Evolutionary conservation across 1,284 basidiomycete genomes (phyloP).

Genomic region (Fomitiporia mediterranea): DNA sequence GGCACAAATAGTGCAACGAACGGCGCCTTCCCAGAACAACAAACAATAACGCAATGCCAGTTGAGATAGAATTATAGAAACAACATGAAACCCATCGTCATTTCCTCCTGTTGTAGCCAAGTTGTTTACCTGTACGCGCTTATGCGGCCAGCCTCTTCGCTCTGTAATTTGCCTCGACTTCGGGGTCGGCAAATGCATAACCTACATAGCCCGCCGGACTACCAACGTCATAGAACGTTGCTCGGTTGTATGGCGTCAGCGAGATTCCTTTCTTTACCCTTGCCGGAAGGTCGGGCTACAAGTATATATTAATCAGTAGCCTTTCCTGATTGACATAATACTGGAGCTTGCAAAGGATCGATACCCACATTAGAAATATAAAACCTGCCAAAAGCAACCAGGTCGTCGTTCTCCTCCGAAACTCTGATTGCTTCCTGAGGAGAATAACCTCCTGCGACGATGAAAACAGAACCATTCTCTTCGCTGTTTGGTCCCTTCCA

Average conservation of each 20-base stretch:
- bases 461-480: slow-evolving; percentile 30
- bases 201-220: slow-evolving; percentile 19
- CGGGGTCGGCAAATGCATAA: slow-evolving; percentile 19
- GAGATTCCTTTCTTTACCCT: slow-evolving; percentile 19
- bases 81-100: too few species aligned
- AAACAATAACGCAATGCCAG: too few species aligned
- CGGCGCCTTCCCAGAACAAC: too few species aligned
- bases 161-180: slow-evolving; percentile 6
- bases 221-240: slow-evolving; percentile 17
- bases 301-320: not conserved
- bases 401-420: slow-evolving; percentile 31
- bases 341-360: not conserved
- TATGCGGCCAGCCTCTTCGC: too few species aligned
- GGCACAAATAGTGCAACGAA: too few species aligned
- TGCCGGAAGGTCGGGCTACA: slow-evolving; percentile 21
- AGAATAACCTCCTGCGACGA: slow-evolving; percentile 34
- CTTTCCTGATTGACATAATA: not conserved
- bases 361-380: slow-evolving; percentile 44
- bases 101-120: too few species aligned
- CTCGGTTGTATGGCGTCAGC: slow-evolving; percentile 17
- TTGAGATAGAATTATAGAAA: too few species aligned
- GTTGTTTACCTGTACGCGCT: too few species aligned
- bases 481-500: slow-evolving; percentile 25
- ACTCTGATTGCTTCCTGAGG: slow-evolving; percentile 27
- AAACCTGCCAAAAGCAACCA: slow-evolving; percentile 44